phyloP scores from a whole-genome alignment of 2,329 filamentous ascomycete species.

The Alternaria burnsii region DNA sequence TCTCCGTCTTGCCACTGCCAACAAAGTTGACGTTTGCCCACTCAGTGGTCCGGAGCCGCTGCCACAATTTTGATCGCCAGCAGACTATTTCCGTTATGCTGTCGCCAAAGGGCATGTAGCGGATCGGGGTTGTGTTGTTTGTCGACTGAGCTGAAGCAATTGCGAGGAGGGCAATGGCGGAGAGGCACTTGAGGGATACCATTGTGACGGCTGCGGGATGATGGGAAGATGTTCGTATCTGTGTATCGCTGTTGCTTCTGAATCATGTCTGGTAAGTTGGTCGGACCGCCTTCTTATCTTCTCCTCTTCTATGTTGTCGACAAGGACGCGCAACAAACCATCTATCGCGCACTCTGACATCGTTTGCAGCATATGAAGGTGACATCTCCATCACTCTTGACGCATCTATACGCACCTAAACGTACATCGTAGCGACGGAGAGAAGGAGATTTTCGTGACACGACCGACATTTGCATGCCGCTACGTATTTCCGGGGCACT shows the following conservation, averaged over 20 bases:
- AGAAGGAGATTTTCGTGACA: not conserved
- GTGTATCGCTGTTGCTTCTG: not conserved
- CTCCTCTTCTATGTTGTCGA: not conserved
- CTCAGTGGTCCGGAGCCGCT: conserved; percentile 52
- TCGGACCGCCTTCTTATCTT: not conserved
- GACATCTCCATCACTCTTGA: not conserved
- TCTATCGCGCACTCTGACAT: not conserved
- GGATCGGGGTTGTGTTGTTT: conserved; percentile 32
- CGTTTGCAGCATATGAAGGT: not conserved
- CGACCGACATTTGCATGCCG: not conserved
- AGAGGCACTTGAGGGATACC: conserved; percentile 31
- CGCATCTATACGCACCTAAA: not conserved
- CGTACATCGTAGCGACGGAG: not conserved
- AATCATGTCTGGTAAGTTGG: too few species aligned
- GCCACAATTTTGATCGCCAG: conserved; percentile 56
- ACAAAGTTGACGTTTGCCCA: conserved; percentile 54
- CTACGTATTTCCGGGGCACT: not conserved
- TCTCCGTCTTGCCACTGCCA: conserved; percentile 40
- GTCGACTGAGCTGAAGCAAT: conserved; percentile 21
- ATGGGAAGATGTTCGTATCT: not conserved
- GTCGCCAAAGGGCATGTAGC: conserved; percentile 57
- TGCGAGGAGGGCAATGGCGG: conserved; percentile 19
- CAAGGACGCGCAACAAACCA: not conserved
- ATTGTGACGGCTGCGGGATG: conserved; percentile 10
- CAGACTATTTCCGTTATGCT: conserved; percentile 57